A percentile compares a stretch with the other conserved stretches of the same genome.
phyloP scores from a whole-genome alignment of 2,329 filamentous ascomycete species.

The Aspergillus proliferans region DNA sequence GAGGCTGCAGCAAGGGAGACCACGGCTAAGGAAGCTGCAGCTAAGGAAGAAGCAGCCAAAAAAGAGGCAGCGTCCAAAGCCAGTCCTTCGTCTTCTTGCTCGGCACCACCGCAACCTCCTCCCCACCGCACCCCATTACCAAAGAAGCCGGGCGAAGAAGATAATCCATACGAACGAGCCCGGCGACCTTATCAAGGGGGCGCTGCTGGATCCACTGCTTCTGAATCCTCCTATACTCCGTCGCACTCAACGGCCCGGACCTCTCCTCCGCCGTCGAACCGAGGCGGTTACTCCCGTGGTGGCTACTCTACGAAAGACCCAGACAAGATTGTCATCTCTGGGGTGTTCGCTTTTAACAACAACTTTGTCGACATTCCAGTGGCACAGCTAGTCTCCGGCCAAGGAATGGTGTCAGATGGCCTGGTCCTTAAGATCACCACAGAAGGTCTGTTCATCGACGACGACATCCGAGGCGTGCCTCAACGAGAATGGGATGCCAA shows the following conservation, averaged over 20 bases:
- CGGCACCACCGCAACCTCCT: conserved; percentile 18
- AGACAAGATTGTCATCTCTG: conserved; percentile 91
- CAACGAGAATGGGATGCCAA: conserved; percentile 98
- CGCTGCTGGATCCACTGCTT: conserved; percentile 61
- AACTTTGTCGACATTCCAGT: conserved; percentile 80
- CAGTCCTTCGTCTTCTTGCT: conserved; percentile 8
- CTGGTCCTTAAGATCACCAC: conserved; percentile 87
- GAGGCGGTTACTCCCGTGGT: conserved; percentile 69
- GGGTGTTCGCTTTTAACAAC: conserved; percentile 88
- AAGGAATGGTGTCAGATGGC: conserved; percentile 81
- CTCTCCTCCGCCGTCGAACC: conserved; percentile 71
- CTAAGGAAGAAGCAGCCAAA: conserved; percentile 32
- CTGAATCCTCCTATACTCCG: conserved; percentile 79
- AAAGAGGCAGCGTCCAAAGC: conserved; percentile 22
- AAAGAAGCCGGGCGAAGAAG: conserved; percentile 51
- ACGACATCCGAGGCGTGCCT: conserved; percentile 83
- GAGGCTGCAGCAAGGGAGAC: conserved; percentile 10
- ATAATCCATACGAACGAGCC: conserved; percentile 70
- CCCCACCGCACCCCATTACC: conserved; percentile 30
- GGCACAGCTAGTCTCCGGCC: conserved; percentile 81
- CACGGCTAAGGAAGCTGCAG: conserved; percentile 14
- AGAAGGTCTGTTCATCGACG: conserved; percentile 93
- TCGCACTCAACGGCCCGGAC: conserved; percentile 79
- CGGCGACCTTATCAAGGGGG: conserved; percentile 53
- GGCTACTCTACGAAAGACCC: conserved; percentile 85